Evolutionary conservation across 768 basidiomycete species (phyloP).

Genomic region (Suillus placidus): DNA sequence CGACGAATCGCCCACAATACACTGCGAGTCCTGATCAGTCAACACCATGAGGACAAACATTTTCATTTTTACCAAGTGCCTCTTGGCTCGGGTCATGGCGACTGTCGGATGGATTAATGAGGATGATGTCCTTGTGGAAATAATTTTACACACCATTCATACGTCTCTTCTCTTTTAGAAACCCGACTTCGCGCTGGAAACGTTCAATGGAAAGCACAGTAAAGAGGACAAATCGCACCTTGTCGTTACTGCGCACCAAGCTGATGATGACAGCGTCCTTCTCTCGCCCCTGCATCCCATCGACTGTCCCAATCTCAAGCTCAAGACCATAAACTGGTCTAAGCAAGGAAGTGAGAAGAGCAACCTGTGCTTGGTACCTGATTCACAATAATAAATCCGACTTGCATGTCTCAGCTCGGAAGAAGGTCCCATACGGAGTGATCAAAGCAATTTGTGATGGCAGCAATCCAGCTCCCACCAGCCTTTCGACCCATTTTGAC

Average conservation of each 20-base stretch:
- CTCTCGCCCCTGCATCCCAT: constrained; percentile 97
- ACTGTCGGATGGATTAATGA: constrained; percentile 44
- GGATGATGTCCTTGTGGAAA: background rate
- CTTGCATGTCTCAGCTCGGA: background rate
- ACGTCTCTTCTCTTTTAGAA: constrained; percentile 88
- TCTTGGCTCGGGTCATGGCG: constrained; percentile 89
- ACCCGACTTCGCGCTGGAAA: constrained; percentile 83
- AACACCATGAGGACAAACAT: background rate
- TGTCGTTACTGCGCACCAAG: constrained; percentile 90
- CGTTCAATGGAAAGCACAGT: constrained; percentile 11
- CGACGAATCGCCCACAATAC: constrained; percentile 90
- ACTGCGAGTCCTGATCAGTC: constrained; percentile 46
- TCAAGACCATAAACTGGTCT: constrained; percentile 65
- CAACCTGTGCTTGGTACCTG: constrained; percentile 94
- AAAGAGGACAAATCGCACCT: constrained; percentile 43
- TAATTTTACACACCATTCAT: constrained; percentile 67
- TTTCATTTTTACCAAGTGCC: constrained; percentile 72
- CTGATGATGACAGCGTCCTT: constrained; percentile 93
- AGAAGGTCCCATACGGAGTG: constrained; percentile 62
- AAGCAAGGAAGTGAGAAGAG: constrained; percentile 76
- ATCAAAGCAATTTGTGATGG: constrained; percentile 84
- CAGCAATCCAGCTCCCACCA: constrained; percentile 69
- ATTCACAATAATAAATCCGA: background rate
- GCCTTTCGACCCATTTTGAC: constrained; percentile 74
- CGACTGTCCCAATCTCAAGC: constrained; percentile 92